phyloP scores from a whole-genome alignment of 2,329 filamentous ascomycete genomes.

The Xylaria sp. region DNA sequence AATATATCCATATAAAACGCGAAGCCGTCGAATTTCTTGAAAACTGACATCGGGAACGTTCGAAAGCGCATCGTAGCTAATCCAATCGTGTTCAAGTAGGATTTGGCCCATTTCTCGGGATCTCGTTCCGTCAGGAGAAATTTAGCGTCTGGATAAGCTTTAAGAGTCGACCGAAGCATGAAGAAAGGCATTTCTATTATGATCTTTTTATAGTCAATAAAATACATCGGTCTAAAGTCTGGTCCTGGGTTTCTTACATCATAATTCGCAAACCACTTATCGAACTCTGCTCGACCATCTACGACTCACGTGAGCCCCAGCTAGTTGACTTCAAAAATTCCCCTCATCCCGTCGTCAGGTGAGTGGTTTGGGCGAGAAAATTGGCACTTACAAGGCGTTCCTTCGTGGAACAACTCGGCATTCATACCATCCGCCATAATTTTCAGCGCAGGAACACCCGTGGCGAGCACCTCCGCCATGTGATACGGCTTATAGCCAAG shows the following conservation, averaged over 20 bases:
- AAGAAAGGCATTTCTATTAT: slow-evolving; percentile 42
- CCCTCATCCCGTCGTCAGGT: too few relatives aligned
- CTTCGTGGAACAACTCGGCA: slow-evolving; percentile 37
- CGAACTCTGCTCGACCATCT: slow-evolving; percentile 46
- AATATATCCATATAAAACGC: slow-evolving; percentile 17
- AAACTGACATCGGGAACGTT: slow-evolving; percentile 36
- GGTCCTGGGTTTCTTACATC: slow-evolving; percentile 37
- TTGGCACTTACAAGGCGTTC: slow-evolving; percentile 35
- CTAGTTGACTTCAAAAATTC: background rate
- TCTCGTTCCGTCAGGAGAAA: slow-evolving; percentile 46
- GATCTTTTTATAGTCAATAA: slow-evolving; percentile 23
- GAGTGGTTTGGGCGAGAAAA: background rate
- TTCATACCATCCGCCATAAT: slow-evolving; percentile 41
- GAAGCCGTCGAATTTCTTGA: slow-evolving; percentile 36
- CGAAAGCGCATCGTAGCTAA: background rate
- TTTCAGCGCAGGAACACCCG: slow-evolving; percentile 31
- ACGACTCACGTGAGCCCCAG: background rate
- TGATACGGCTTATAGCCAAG: slow-evolving; percentile 47
- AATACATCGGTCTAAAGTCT: background rate
- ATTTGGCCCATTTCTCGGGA: slow-evolving; percentile 43
- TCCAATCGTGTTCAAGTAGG: slow-evolving; percentile 39
- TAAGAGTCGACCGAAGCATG: slow-evolving; percentile 40
- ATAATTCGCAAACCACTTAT: slow-evolving; percentile 48
- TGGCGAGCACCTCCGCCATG: slow-evolving; percentile 40
- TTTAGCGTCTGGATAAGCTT: slow-evolving; percentile 44